Evolutionary conservation across 306 rosid genomes (phyloP).

Genomic region (Dalbergia oliveri): DNA sequence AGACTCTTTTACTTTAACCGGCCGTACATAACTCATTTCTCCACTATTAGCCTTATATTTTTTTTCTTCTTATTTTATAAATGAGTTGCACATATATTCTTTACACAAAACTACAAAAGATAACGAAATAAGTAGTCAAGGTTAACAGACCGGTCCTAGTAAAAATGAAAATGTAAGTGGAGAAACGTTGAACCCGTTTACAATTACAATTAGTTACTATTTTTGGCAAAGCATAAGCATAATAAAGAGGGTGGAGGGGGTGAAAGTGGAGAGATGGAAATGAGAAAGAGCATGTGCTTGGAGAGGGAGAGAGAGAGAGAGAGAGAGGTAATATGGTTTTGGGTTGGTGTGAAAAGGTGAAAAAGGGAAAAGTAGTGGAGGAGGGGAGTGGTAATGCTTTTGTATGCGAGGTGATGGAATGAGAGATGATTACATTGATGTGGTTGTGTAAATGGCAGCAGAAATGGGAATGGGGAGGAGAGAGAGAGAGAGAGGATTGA

Average conservation of each 20-base stretch:
- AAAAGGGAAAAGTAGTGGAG: background rate
- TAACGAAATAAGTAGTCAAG: background rate
- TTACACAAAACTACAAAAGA: background rate
- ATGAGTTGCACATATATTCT: no score
- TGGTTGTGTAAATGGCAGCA: conserved; percentile 32
- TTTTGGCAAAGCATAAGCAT: conserved; percentile 4
- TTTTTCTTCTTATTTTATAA: no score
- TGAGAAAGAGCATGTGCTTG: background rate
- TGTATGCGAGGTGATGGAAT: background rate
- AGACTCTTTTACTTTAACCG: conserved; percentile 29
- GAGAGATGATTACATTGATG: background rate
- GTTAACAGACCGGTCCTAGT: background rate
- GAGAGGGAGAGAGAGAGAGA: background rate
- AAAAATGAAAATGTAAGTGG: background rate
- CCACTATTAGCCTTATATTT: background rate
- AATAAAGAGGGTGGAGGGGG: background rate
- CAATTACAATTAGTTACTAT: background rate
- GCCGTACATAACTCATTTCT: background rate
- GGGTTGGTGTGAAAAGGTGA: conserved; percentile 46
- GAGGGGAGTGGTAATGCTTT: conserved; percentile 23
- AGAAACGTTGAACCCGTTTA: background rate
- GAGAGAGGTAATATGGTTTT: background rate
- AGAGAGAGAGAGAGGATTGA: background rate
- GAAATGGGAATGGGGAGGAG: background rate
- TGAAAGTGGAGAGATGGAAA: background rate